Evolutionary conservation across 2,329 filamentous ascomycete genomes (phyloP), one percentile per base, ranked within the genome.

Genomic region (Aspergillus melleus): DNA sequence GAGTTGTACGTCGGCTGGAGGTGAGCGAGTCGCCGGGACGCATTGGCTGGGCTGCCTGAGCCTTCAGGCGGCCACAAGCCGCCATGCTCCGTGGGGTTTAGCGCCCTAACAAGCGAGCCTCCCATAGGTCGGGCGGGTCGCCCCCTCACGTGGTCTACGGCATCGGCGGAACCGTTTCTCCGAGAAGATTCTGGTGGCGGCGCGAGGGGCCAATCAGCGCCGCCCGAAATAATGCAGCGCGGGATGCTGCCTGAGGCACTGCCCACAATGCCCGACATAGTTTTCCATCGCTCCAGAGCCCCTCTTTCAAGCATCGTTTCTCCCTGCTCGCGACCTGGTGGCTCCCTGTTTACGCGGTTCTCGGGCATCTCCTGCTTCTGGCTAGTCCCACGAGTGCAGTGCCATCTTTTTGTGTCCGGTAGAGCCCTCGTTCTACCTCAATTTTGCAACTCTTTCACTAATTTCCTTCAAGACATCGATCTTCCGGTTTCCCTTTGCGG

Each of bases 1-100:
- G 68, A 72, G 65, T 68, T 69, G 70, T 65, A 68, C 64, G 66
- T 65, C 60, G 60, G 66, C 63, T 63, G 64, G 65, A 65, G 65
- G 64, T 60, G 61, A 62, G 60, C 66, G 68, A 72, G 68, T 70
- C 64, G 64, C 68, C 64, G 62, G 60, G 67, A 66, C 68, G 64
- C 64, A 68, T 67, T 63, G 61, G 54, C 59, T 55, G 49, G 26
- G 12, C 47, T 55, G 69, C 73, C 73, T 71, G 60, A 70, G 56
- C 52, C 55, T 50, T 69, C 63, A 73, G 72, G 71, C 72, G 67
- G 19, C 39, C 36, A 65, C 8, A 4, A 20, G 24, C 29, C 36
- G 49, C 64, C 50, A 63, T 57, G 29, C 66, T 55, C 20, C n/a
- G 16, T 60, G 30, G 6, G 54, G 64, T n/a, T 57, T 58, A 52